Conservation (phyloP, 2,329 filamentous ascomycete species). For the Xylaria sp. region DNA sequence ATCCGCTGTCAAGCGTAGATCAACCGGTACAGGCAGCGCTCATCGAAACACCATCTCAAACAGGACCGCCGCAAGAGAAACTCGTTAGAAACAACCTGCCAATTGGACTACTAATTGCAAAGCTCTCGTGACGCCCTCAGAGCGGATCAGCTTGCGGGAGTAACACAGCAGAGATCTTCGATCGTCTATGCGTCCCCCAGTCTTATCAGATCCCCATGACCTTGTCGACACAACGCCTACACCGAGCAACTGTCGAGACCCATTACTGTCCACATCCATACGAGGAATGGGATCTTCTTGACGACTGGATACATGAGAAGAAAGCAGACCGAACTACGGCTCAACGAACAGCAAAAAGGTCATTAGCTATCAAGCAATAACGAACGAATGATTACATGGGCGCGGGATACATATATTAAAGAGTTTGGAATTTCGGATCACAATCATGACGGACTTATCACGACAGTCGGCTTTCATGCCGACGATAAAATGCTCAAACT, state of each 20-base stretch:
- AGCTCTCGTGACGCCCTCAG: conserved; percentile 27
- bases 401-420: conserved; percentile 32
- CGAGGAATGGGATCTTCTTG: background rate
- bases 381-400: conserved; percentile 35
- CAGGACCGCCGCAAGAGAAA: conserved; percentile 12
- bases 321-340: conserved; percentile 21
- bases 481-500: conserved; percentile 88
- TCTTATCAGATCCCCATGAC: conserved; percentile 21
- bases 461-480: conserved; percentile 79
- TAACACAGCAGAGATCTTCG: conserved; percentile 29
- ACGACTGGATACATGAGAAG: conserved; percentile 26
- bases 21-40: conserved; percentile 7
- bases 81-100: conserved; percentile 29
- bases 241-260: conserved; percentile 9
- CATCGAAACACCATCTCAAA: conserved; percentile 29
- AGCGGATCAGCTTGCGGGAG: conserved; percentile 29
- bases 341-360: conserved; percentile 38
- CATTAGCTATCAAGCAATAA: conserved; percentile 29
- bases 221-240: conserved; percentile 13
- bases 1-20: conserved; percentile 32
- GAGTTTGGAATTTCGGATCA: conserved; percentile 24
- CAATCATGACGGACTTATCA: conserved; percentile 59
- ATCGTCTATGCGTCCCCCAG: conserved; percentile 22
- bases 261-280: conserved; percentile 11
- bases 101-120: conserved; percentile 30